Evolutionary conservation across 208 protist genomes (phyloP).

Genomic region (Leishmania guyanensis): DNA sequence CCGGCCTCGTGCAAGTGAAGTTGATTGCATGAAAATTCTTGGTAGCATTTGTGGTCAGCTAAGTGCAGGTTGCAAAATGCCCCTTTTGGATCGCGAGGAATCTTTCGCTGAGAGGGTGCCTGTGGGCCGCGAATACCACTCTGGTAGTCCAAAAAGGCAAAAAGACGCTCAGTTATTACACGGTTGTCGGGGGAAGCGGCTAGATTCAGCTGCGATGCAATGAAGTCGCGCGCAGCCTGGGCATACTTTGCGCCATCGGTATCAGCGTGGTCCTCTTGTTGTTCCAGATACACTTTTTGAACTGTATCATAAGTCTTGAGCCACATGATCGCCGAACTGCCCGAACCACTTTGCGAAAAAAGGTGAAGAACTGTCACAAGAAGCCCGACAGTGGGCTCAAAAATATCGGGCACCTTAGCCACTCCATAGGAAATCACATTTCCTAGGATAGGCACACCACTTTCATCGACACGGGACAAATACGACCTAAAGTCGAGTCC

Average conservation of each 20-base stretch:
- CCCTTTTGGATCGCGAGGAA: constrained; percentile 81
- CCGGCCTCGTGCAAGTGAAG: constrained; percentile 83
- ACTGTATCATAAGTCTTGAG: constrained; percentile 79
- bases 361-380: constrained; percentile 84
- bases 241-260: constrained; percentile 53
- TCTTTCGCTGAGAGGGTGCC: constrained; percentile 81
- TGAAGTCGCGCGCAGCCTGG: constrained; percentile 50
- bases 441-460: constrained; percentile 67
- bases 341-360: constrained; percentile 51
- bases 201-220: constrained; percentile 39
- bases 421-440: constrained; percentile 83
- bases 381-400: constrained; percentile 83
- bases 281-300: constrained; percentile 78
- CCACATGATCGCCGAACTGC: constrained; percentile 47
- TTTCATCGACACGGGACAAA: constrained; percentile 72
- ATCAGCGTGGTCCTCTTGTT: constrained; percentile 40
- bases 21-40: constrained; percentile 90
- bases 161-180: constrained; percentile 52
- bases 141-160: constrained; percentile 75
- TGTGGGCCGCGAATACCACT: constrained; percentile 79
- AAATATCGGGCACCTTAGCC: constrained; percentile 73
- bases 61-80: constrained; percentile 90
- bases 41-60: constrained; percentile 87
- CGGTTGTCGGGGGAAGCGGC: constrained; percentile 37
- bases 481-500: constrained; percentile 88